Base-by-base conservation (phyloP, 1,284 basidiomycete genomes). In the Rugosomyces carneus region DNA sequence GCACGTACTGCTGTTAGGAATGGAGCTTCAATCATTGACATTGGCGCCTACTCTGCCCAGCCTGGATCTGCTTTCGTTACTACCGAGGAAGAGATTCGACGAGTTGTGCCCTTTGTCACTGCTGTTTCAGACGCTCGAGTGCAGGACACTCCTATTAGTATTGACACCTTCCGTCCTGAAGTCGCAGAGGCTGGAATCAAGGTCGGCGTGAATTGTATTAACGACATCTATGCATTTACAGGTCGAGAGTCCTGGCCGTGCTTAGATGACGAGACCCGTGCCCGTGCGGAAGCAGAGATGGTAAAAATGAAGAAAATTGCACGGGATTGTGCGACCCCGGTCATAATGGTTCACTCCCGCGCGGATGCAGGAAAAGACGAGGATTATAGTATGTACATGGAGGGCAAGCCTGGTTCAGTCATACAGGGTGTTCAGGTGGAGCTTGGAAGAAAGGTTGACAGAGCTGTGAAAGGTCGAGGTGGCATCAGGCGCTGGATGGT, bases 331-430 rank as follows among this genome's bases (percentile, higher is more conserved):
- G 71, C 71, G 1, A 80, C 81, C 0, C 85, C 84, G 0, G 85
- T 94, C 44, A 71, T 99, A 6, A 68, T 98, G 42, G 98, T 98
- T 95, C 96, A 99, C 65, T 93, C 91, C 5, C 76, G 94, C 6
- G 83, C 91, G 0, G 86, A 92, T 48, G 87, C 83, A 0, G 73
- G 80, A 0, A 70, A 76, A 54, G 78, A 87, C 57, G 89, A 89
- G 57, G 78, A 82, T 51, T 91, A 91, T 58, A 64, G 63, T 1
- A 57, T 48, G 31, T 82, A 79, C 53, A 55, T 57, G 0, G 75
- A 78, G 46, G 58, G 53, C 7, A 45, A 47, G 21, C 6, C 3
- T 6, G 71, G 67, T 1, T 71, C 78, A 0, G 80, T 94, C 0
- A 56, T 95, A 1, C 70, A 76, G 21, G 90, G 82, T 15, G 82